Conservation (phyloP, 108 stramenopile genomes). For the Nannochloropsis salina region DNA sequence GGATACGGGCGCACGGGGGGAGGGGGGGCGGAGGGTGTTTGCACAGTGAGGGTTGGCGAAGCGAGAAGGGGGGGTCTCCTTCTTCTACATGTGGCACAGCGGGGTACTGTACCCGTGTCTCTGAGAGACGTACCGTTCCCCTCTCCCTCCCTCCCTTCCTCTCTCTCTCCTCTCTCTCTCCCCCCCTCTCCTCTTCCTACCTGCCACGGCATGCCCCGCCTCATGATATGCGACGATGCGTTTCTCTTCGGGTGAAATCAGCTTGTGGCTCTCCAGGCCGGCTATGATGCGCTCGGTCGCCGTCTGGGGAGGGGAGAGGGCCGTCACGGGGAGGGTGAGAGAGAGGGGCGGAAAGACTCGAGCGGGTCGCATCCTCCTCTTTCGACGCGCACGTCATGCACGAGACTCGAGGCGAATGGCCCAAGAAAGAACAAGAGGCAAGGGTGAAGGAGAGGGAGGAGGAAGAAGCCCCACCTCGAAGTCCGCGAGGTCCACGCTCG, state of each 20-base stretch:
- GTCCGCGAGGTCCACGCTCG: slow-evolving; percentile 71
- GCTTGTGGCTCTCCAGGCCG: slow-evolving; percentile 85
- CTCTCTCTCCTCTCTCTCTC: background rate
- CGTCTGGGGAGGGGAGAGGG: slow-evolving; percentile 21
- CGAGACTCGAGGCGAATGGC: no score
- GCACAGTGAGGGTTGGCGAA: background rate
- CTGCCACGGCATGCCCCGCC: slow-evolving; percentile 90
- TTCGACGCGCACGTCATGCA: no score
- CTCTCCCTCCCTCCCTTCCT: background rate
- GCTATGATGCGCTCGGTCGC: slow-evolving; percentile 89
- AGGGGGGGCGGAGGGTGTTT: background rate
- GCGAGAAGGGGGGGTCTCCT: no score
- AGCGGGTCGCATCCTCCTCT: background rate
- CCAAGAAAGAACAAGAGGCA: no score
- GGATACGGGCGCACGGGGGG: background rate
- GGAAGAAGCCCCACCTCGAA: slow-evolving; percentile 63
- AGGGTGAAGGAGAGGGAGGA: background rate
- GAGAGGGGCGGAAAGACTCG: background rate
- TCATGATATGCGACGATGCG: slow-evolving; percentile 91
- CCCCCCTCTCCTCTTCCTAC: background rate
- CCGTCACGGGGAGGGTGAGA: background rate
- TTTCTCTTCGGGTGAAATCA: slow-evolving; percentile 79
- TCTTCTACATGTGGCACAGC: no score
- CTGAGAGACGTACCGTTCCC: background rate
- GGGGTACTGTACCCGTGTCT: no score